These are phyloP conservation scores for Globisporangium cederbergense DNA, from an alignment of 352 stramenopile genomes.

Conservation along the genomic window DNA sequence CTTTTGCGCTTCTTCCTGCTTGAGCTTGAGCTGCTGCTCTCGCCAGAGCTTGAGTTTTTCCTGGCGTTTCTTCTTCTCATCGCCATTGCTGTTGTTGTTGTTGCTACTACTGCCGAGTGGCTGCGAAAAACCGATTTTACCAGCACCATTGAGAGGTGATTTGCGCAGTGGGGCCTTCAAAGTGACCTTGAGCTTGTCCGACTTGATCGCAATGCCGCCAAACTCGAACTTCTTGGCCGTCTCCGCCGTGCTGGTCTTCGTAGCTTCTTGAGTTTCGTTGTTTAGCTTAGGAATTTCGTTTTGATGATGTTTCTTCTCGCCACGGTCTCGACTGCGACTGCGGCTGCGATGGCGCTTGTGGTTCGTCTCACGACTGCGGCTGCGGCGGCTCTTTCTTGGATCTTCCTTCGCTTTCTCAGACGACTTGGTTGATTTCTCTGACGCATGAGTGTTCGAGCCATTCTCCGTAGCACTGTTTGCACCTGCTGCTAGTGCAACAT, in stretches of 20 bases:
- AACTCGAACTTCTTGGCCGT: constrained; percentile 64
- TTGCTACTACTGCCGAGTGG: neutral
- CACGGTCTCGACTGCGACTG: constrained; percentile 26
- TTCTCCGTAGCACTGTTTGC: neutral
- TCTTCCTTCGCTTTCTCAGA: constrained; percentile 16
- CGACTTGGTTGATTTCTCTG: constrained; percentile 5
- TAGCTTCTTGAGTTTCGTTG: constrained; percentile 6
- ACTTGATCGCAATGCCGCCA: constrained; percentile 62
- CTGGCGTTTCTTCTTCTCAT: constrained; percentile 43
- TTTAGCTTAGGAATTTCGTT: neutral
- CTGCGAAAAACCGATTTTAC: constrained; percentile 1
- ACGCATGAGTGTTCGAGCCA: neutral
- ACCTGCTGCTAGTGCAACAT: neutral
- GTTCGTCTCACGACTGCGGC: constrained; percentile 17
- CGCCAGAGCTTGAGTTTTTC: constrained; percentile 56
- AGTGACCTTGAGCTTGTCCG: constrained; percentile 21
- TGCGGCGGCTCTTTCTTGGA: constrained; percentile 16
- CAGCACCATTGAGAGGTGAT: constrained; percentile 1
- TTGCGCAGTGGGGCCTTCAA: constrained; percentile 21
- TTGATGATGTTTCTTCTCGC: constrained; percentile 6
- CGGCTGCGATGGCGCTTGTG: constrained; percentile 21
- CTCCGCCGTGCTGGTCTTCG: constrained; percentile 15
- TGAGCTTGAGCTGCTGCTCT: constrained; percentile 60
- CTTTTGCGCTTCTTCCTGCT: constrained; percentile 53
- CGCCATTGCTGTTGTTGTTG: constrained; percentile 1